Conservation (phyloP, 139 green algal species). For the Haematococcus sp. region DNA sequence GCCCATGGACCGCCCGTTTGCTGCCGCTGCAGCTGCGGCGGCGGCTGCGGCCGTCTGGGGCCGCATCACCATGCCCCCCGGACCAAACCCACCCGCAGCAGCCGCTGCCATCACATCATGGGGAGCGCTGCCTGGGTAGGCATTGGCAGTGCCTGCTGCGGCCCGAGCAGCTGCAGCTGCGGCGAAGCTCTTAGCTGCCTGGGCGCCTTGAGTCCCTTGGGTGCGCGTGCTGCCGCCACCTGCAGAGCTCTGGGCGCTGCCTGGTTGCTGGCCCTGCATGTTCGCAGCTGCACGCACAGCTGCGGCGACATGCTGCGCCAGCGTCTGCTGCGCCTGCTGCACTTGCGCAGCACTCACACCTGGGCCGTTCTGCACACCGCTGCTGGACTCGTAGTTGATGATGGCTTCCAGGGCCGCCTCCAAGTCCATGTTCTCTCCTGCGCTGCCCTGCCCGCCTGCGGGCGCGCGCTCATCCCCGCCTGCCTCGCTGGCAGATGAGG, state of each 20-base stretch:
- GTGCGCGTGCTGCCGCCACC: background rate
- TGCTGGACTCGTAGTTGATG: conserved; percentile 20
- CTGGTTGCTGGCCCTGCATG: background rate
- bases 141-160: background rate
- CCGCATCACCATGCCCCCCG: background rate
- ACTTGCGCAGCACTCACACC: no score
- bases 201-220: background rate
- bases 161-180: conserved; percentile 1
- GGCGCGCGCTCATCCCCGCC: conserved; percentile 16
- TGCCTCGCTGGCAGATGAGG: conserved; percentile 21
- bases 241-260: conserved; percentile 1
- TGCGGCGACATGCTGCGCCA: background rate
- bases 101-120: background rate
- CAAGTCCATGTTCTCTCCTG: conserved; percentile 4
- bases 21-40: background rate
- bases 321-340: no score
- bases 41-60: background rate
- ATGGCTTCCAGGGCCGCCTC: conserved; percentile 29
- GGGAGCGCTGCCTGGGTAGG: background rate
- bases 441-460: background rate
- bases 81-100: background rate
- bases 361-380: background rate
- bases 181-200: conserved; percentile 1
- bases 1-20: background rate
- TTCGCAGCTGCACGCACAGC: background rate